A percentile compares a stretch with the other conserved stretches of the same genome.
Evolutionary conservation across 2,329 filamentous ascomycete genomes (phyloP).

Genomic region (Shiraia sp.): DNA sequence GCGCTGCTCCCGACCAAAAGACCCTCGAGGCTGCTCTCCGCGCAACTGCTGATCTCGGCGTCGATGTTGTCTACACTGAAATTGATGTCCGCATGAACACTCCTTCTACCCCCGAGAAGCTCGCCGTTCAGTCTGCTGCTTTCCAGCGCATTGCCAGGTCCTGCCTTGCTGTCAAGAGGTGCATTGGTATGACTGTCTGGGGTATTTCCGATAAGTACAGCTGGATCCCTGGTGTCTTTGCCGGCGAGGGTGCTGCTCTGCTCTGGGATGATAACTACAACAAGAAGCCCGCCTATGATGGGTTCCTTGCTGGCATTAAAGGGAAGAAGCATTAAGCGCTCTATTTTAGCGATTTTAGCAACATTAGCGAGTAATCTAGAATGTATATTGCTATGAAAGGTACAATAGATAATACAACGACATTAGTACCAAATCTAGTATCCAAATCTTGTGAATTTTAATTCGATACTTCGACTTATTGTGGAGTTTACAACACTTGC

Average conservation of each 20-base stretch:
- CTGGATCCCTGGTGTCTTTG: constrained; percentile 46
- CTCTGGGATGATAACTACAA: constrained; percentile 37
- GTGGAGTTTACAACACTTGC: too few relatives aligned
- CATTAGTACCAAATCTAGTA: too few relatives aligned
- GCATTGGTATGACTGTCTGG: constrained; percentile 54
- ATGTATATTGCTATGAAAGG: too few relatives aligned
- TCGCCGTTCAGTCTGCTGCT: constrained; percentile 53
- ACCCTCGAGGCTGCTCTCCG: constrained; percentile 54
- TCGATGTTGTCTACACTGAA: constrained; percentile 66
- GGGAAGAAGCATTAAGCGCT: constrained; percentile 14
- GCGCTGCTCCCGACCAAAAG: constrained; percentile 50
- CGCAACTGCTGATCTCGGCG: constrained; percentile 56
- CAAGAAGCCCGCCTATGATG: constrained; percentile 44
- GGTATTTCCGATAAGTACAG: constrained; percentile 48
- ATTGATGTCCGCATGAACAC: constrained; percentile 60
- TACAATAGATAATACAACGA: too few relatives aligned
- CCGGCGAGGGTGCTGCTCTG: constrained; percentile 42
- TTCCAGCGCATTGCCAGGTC: constrained; percentile 48
- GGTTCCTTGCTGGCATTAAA: constrained; percentile 31
- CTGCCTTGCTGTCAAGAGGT: constrained; percentile 43
- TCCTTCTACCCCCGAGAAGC: constrained; percentile 49
- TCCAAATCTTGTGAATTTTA: too few relatives aligned
- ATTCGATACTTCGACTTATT: too few relatives aligned
- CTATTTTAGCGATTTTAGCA: neutral
- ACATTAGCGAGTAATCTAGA: too few relatives aligned